phyloP scores from a whole-genome alignment of 1,139 yeast species.

The Suhomyces bribrorum region DNA sequence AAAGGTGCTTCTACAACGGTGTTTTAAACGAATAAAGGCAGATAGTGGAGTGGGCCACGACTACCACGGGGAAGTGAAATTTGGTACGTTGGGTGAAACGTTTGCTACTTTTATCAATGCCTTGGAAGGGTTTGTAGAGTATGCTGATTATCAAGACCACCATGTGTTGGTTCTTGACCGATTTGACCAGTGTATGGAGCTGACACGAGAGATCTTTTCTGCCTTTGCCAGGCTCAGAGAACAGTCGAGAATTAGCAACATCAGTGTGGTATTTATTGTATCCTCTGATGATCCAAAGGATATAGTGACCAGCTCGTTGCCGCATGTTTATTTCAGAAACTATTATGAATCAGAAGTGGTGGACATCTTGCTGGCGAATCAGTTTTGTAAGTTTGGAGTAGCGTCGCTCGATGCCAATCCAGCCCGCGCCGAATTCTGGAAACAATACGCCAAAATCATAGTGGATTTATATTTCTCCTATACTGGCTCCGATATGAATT shows the following conservation, averaged over 20 bases:
- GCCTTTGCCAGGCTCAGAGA: constrained; percentile 53
- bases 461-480: constrained; percentile 54
- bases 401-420: constrained; percentile 17
- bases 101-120: constrained; percentile 48
- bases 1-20: constrained; percentile 39
- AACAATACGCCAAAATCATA: constrained; percentile 48
- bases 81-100: constrained; percentile 37
- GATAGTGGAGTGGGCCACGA: constrained; percentile 28
- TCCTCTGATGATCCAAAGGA: constrained; percentile 49
- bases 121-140: constrained; percentile 38
- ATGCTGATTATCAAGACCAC: constrained; percentile 33
- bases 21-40: constrained; percentile 30
- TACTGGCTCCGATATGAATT: constrained; percentile 53
- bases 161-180: constrained; percentile 62
- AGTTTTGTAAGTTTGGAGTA: constrained; percentile 27
- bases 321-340: constrained; percentile 50
- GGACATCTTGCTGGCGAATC: constrained; percentile 33
- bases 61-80: constrained; percentile 8
- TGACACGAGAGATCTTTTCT: constrained; percentile 44
- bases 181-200: constrained; percentile 56
- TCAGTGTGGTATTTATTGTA: constrained; percentile 34
- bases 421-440: constrained; percentile 42
- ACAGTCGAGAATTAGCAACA: constrained; percentile 30
- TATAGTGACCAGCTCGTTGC: constrained; percentile 48
- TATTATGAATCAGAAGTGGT: constrained; percentile 46